Evolutionary conservation across 139 green algal genomes (phyloP), one percentile per base, ranked within the genome.

Genomic region (Axilococcus clingmanii): DNA sequence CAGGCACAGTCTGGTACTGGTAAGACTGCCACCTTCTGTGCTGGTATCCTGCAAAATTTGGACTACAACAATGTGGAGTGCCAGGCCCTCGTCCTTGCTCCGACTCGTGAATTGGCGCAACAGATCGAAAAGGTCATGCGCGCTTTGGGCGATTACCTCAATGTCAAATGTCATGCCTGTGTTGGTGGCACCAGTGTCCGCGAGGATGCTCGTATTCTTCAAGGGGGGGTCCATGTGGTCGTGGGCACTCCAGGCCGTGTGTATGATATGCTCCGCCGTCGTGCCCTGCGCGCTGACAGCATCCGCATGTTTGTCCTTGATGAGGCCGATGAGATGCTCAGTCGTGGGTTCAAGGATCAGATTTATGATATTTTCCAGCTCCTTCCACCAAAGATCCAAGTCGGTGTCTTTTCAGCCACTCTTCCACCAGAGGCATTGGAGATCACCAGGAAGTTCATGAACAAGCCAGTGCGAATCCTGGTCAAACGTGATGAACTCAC

Each of bases 321-420:
- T 49, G 91, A 97, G 86, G 91, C 91, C 34, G 92, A 99, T 68
- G 92, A 99, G 79, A 99, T 99, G 92, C 79, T 97, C 12, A 93
- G 78, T 36, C 78, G 91, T 52, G 92, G 92, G 40, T 99, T 99
- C 84, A 97, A 99, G 84, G 92, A 97, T 72, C 93, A 98, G 78
- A 98, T 99, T 63, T 99, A 99, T 63, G 93, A 99, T 83, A 99
- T 99, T 78, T 98, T 99, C 84, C 78, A 93, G 77, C 84, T 98
- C 64, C 80, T 99, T 70, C 93, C 92, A 17, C 79, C 84, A 47
- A 98, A 97, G 87, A 82, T 99, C 50, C 87, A 96, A 83, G 91
- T 99, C 25, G 93, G 93, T 49, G 86, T 99, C 36, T 99, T 99
- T 78, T 96, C 85, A 19, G 93, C 93, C 57, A 99, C 92, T 14